A percentile compares a stretch with the other conserved stretches of the same genome.
These are phyloP conservation scores for Rhizopus sp. DNA, from an alignment of 371 early-diverging fungal genomes.

Conservation along the genomic window DNA sequence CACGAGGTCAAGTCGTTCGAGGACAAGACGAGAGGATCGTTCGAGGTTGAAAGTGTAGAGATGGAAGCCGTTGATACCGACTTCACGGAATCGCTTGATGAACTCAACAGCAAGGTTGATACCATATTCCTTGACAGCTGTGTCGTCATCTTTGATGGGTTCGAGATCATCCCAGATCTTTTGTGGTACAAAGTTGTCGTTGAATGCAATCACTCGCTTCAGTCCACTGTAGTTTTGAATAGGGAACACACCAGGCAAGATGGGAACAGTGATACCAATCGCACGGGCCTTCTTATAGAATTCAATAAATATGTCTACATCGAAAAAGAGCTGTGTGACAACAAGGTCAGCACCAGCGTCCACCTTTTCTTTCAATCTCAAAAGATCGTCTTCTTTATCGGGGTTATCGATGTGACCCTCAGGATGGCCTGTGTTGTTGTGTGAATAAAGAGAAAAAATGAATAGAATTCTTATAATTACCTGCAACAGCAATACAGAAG, in stretches of 20 bases:
- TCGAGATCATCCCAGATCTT: slow-evolving; percentile 83
- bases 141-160: slow-evolving; percentile 95
- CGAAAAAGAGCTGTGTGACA: slow-evolving; percentile 95
- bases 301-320: slow-evolving; percentile 75
- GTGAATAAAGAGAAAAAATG: not conserved
- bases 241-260: slow-evolving; percentile 95
- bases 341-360: slow-evolving; percentile 93
- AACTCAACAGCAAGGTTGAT: slow-evolving; percentile 83
- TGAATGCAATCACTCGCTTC: slow-evolving; percentile 83
- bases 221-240: slow-evolving; percentile 91
- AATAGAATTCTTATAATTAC: slow-evolving; percentile 26
- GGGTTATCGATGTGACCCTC: slow-evolving; percentile 86
- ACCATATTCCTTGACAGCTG: slow-evolving; percentile 93
- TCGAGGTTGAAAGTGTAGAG: slow-evolving; percentile 93
- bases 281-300: slow-evolving; percentile 80
- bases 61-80: slow-evolving; percentile 77
- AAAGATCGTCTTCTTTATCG: slow-evolving; percentile 76
- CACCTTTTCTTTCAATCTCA: slow-evolving; percentile 81
- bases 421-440: slow-evolving; percentile 64
- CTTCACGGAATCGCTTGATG: slow-evolving; percentile 69
- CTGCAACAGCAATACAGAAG: slow-evolving; percentile 95
- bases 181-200: slow-evolving; percentile 86
- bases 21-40: slow-evolving; percentile 79
- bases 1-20: slow-evolving; percentile 81
- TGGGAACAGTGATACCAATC: slow-evolving; percentile 85